Conservation (phyloP, 805 yeast genomes). For the Lipomyces starkeyi region DNA sequence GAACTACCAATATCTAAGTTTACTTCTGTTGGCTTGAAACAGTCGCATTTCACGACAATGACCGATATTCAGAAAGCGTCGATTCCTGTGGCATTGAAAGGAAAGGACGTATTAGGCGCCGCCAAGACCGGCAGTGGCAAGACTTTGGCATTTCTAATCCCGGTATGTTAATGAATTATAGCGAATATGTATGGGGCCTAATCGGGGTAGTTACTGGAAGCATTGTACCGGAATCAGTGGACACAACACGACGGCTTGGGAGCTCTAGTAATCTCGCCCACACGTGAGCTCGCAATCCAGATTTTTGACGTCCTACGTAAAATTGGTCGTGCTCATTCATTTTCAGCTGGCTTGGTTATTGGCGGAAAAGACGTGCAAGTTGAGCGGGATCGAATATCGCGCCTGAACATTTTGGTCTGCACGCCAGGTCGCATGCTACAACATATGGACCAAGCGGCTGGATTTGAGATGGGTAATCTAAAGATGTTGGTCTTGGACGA, state of each 20-base stretch:
- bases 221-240: slow-evolving; percentile 69
- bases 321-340: slow-evolving; percentile 73
- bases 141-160: slow-evolving; percentile 84
- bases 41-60: slow-evolving; percentile 75
- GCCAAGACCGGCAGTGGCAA: slow-evolving; percentile 93
- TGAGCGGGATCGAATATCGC: slow-evolving; percentile 79
- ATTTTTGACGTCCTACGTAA: slow-evolving; percentile 85
- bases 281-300: slow-evolving; percentile 89
- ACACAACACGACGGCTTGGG: slow-evolving; percentile 87
- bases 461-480: slow-evolving; percentile 73
- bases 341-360: slow-evolving; percentile 89
- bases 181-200: background rate
- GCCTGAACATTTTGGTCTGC: slow-evolving; percentile 82
- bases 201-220: slow-evolving; percentile 44
- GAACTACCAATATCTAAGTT: slow-evolving; percentile 38
- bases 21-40: slow-evolving; percentile 52
- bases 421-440: slow-evolving; percentile 92
- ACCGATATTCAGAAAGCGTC: slow-evolving; percentile 87
- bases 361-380: slow-evolving; percentile 89
- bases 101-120: slow-evolving; percentile 81
- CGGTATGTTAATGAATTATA: slow-evolving; percentile 54
- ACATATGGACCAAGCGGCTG: slow-evolving; percentile 88
- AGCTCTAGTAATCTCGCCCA: slow-evolving; percentile 87
- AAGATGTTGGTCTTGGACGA: slow-evolving; percentile 86
- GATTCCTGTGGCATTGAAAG: slow-evolving; percentile 76